Conservation (phyloP, 176 grass and related monocot species). For the Areca catechu region DNA sequence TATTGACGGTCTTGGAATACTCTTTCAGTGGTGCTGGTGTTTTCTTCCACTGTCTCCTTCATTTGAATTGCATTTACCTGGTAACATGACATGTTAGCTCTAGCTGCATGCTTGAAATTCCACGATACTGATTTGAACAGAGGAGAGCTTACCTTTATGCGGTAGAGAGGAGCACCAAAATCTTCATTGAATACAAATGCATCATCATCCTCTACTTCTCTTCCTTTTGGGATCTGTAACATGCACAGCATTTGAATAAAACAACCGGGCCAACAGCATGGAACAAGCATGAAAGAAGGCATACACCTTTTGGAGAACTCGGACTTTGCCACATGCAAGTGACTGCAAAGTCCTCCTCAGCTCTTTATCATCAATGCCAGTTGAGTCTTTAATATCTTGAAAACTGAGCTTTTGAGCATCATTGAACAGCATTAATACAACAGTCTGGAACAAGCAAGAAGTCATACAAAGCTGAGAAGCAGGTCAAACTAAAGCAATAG, state of each 20-base stretch:
- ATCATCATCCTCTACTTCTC: constrained; percentile 85
- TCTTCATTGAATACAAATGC: constrained; percentile 92
- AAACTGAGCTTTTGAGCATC: constrained; percentile 90
- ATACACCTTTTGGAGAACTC: constrained; percentile 91
- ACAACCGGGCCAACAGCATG: constrained; percentile 1
- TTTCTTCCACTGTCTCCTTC: constrained; percentile 99
- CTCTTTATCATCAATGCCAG: constrained; percentile 98
- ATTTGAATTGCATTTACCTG: constrained; percentile 99
- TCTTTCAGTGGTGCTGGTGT: constrained; percentile 95
- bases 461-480: constrained; percentile 3
- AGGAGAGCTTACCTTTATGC: constrained; percentile 68
- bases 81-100: constrained; percentile 21
- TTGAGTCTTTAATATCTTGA: constrained; percentile 84
- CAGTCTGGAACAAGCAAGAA: constrained; percentile 40
- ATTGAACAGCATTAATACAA: constrained; percentile 98
- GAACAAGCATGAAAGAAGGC: constrained; percentile 13
- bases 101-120: constrained; percentile 12
- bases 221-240: constrained; percentile 90
- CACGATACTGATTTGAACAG: background rate
- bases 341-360: constrained; percentile 93
- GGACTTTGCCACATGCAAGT: constrained; percentile 96
- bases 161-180: constrained; percentile 86
- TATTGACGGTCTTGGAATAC: constrained; percentile 98
- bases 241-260: constrained; percentile 22
- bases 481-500: background rate